Conservation (phyloP, 2,329 filamentous ascomycete genomes). For the Exophiala mesophila region DNA sequence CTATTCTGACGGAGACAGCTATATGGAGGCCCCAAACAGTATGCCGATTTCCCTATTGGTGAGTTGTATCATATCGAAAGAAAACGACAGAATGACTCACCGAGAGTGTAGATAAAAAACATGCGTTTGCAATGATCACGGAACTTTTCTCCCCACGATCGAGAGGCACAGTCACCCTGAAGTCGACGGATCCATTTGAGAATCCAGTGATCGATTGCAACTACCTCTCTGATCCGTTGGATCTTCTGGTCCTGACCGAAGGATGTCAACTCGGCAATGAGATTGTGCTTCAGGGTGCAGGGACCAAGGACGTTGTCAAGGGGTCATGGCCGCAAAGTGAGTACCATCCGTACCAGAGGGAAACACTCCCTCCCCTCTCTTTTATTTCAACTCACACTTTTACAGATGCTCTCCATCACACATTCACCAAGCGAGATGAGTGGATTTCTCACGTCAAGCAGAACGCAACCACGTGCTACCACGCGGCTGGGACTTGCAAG, state of each 20-base stretch:
- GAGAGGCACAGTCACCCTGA: constrained; percentile 51
- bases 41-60: constrained; percentile 47
- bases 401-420: constrained; percentile 47
- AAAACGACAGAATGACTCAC: too few species aligned
- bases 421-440: constrained; percentile 50
- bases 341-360: too few species aligned
- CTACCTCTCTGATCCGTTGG: constrained; percentile 54
- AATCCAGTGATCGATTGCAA: constrained; percentile 56
- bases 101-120: constrained; percentile 46
- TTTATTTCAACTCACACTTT: constrained; percentile 4
- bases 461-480: constrained; percentile 59
- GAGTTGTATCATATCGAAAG: too few species aligned
- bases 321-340: constrained; percentile 52
- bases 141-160: constrained; percentile 56
- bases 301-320: constrained; percentile 56
- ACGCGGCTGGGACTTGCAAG: constrained; percentile 53
- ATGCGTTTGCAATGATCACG: constrained; percentile 55
- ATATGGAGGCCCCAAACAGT: constrained; percentile 49
- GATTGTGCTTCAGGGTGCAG: constrained; percentile 53
- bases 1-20: too few species aligned
- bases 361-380: too few species aligned
- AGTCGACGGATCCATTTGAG: constrained; percentile 44
- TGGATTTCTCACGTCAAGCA: constrained; percentile 56
- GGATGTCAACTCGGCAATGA: constrained; percentile 57
- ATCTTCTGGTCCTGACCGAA: constrained; percentile 56